Base-by-base conservation (phyloP, 1,284 basidiomycete species). In the Ceratobasidium theobromae region DNA sequence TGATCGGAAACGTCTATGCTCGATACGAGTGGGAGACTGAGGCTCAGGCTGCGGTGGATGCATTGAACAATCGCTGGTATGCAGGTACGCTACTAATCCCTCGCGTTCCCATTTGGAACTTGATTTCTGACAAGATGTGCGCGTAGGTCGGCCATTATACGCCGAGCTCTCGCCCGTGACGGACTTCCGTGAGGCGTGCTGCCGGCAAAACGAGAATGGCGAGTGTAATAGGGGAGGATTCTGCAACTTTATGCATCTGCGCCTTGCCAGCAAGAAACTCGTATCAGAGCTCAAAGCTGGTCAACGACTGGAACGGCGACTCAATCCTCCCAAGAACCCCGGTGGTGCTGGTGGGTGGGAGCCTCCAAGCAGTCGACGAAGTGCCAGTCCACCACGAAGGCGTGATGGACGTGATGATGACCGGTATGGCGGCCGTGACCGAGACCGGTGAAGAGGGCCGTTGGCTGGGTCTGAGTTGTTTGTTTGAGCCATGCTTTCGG, bases 161-260 rank as follows among this genome's bases (percentile, higher is more conserved):
- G 94, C 94, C n/a, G 97, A 99, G 74, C 83, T 99, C 25, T 96
- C 93, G 1, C 97, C 97, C 4, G 97, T 99, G 14, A 99, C 95
- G 33, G 97, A 99, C 78, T 99, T 99, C 76, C 87, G 96, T 60
- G 97, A 99, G 79, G 96, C 96, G 0, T 99, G 97, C 76, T 99
- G 97, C 77, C 84, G 97, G 52, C 97, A 99, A 77, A 98, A 98
- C 73, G 95, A 98, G 76, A 90, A 97, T 72, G 95, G 96, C 9
- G 94, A 98, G 78, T 96, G 94, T 75, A 95, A 95, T 73, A 86
- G 94, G 58, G 94, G 94, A 58, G 95, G 95, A 1, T 95, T 98
- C 79, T 99, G 96, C 80, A 99, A 99, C 78, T 99, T 99, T 75
- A 98, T 98, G 95, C 96, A 99, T 79, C 80, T 98, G 27, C 86